phyloP scores from a whole-genome alignment of 805 yeast species.

The Candida khao-thaluensis region DNA sequence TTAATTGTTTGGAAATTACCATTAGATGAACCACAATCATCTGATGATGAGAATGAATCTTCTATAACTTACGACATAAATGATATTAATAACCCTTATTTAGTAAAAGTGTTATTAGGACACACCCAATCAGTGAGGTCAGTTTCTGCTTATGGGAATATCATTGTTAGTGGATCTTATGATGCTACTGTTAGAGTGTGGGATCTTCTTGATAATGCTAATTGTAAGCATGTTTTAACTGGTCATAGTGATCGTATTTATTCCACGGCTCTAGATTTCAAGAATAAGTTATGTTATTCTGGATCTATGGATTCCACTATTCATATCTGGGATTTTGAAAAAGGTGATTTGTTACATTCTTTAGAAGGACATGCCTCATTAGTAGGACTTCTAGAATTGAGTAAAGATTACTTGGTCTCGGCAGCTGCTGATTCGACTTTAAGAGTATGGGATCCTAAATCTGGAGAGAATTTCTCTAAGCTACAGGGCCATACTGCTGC shows the following conservation, averaged over 20 bases:
- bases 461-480: conserved; percentile 62
- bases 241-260: conserved; percentile 91
- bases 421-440: conserved; percentile 96
- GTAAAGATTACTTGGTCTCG: conserved; percentile 74
- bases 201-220: conserved; percentile 71
- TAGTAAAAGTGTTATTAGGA: conserved; percentile 64
- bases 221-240: conserved; percentile 66
- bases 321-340: conserved; percentile 82
- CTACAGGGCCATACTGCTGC: conserved; percentile 84
- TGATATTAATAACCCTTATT: conserved; percentile 56
- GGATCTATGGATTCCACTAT: conserved; percentile 91
- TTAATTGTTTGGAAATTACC: conserved; percentile 59
- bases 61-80: conserved; percentile 30
- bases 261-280: conserved; percentile 78
- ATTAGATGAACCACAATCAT: conserved; percentile 31
- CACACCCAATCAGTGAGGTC: conserved; percentile 62
- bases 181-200: conserved; percentile 90
- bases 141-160: conserved; percentile 80
- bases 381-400: conserved; percentile 82
- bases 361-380: conserved; percentile 86
- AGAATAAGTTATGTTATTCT: conserved; percentile 77
- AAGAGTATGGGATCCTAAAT: conserved; percentile 88
- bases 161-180: conserved; percentile 85
- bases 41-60: conserved; percentile 25
- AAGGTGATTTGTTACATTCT: conserved; percentile 67